Percentiles rank a stretch among this genome's conserved stretches.
phyloP scores from a whole-genome alignment of 1,284 basidiomycete species.

The Amylostereum areolatum region DNA sequence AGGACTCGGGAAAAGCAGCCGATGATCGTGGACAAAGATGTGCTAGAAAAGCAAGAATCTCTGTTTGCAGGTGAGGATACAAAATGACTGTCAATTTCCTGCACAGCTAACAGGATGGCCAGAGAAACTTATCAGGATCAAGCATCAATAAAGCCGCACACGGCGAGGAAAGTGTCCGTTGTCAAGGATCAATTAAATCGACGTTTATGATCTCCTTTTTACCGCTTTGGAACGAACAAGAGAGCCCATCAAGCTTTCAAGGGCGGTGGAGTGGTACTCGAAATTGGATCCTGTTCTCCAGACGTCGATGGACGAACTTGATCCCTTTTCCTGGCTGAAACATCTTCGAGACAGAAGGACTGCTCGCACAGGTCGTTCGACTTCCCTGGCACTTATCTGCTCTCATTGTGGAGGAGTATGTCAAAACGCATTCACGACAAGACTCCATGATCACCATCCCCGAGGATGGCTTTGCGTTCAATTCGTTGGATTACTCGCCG shows the following conservation, averaged over 20 bases:
- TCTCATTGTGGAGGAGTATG: constrained; percentile 58
- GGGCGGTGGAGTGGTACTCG: constrained; percentile 54
- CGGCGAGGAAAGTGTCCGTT: constrained; percentile 58
- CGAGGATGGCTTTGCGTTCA: constrained; percentile 24
- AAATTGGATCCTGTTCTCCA: constrained; percentile 39
- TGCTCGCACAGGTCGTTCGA: constrained; percentile 23
- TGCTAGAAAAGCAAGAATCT: constrained; percentile 29
- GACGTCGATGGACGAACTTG: constrained; percentile 47
- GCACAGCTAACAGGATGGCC: no score
- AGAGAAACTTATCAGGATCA: constrained; percentile 57
- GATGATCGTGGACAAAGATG: constrained; percentile 28
- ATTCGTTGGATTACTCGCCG: no score
- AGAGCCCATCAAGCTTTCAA: constrained; percentile 36
- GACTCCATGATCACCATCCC: constrained; percentile 41
- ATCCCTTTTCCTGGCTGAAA: constrained; percentile 68
- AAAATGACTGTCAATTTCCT: no score
- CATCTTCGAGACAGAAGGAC: constrained; percentile 47
- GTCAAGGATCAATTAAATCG: constrained; percentile 59
- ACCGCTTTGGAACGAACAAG: constrained; percentile 26
- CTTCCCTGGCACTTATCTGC: constrained; percentile 62
- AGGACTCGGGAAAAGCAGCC: constrained; percentile 51
- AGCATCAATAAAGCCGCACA: constrained; percentile 41
- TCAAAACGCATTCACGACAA: constrained; percentile 30
- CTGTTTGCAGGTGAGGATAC: constrained; percentile 22
- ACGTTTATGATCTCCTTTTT: constrained; percentile 51